Evolutionary conservation across 345 rosid species (phyloP).

Genomic region (Dipteronia dyeriana): DNA sequence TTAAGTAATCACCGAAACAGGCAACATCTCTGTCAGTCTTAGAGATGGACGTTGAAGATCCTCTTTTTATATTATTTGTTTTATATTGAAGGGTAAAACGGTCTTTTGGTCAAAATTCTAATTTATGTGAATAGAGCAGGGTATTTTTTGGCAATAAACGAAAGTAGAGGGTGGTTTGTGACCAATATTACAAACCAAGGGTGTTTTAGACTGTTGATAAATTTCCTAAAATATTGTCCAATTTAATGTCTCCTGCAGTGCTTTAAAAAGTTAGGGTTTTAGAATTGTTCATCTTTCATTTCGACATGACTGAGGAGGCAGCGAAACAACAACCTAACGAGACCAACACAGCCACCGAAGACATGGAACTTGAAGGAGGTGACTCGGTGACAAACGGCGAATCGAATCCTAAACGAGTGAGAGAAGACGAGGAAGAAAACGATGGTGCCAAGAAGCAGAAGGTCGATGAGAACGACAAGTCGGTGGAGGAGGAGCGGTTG

Average conservation of each 20-base stretch:
- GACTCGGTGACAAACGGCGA: background rate
- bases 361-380: constrained; percentile 41
- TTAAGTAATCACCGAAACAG: constrained; percentile 10
- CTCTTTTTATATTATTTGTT: no score
- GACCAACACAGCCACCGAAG: constrained; percentile 30
- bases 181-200: no score
- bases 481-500: constrained; percentile 32
- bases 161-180: no score
- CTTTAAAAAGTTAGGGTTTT: constrained; percentile 19
- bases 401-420: constrained; percentile 40
- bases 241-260: no score
- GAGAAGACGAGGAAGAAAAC: constrained; percentile 40
- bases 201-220: no score
- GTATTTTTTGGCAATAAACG: no score
- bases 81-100: no score
- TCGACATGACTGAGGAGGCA: constrained; percentile 39
- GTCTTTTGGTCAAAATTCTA: no score
- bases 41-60: no score
- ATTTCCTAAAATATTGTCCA: no score
- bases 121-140: no score
- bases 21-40: background rate
- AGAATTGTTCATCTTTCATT: background rate
- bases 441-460: constrained; percentile 64
- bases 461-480: constrained; percentile 34
- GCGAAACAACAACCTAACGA: constrained; percentile 29